Evolutionary conservation across 768 basidiomycete genomes (phyloP).

Genomic region (Russula abietina): DNA sequence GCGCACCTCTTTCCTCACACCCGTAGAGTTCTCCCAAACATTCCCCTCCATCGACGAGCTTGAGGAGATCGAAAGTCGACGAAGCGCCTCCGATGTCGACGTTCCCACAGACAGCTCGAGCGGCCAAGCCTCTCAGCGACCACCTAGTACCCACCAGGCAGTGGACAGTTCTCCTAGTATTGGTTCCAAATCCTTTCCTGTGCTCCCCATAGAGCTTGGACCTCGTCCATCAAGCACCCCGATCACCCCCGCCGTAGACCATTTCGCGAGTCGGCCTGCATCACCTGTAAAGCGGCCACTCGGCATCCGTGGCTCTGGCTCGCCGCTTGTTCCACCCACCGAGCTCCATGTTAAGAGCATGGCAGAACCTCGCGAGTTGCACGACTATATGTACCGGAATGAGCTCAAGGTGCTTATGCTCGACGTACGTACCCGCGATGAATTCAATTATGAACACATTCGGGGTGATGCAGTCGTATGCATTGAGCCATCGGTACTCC

Average conservation of each 20-base stretch:
- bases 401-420: constrained; percentile 70
- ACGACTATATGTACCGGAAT: constrained; percentile 41
- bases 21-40: constrained; percentile 56
- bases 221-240: constrained; percentile 68
- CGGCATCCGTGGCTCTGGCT: constrained; percentile 39
- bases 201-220: constrained; percentile 41
- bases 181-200: constrained; percentile 35
- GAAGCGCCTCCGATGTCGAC: constrained; percentile 43
- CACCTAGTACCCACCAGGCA: constrained; percentile 29
- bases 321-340: constrained; percentile 33
- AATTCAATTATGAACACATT: constrained; percentile 72
- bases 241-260: constrained; percentile 49
- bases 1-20: constrained; percentile 34
- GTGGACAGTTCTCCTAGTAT: constrained; percentile 14
- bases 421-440: constrained; percentile 74
- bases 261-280: constrained; percentile 56
- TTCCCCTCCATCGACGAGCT: constrained; percentile 78
- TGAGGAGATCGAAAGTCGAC: constrained; percentile 47
- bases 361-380: constrained; percentile 29
- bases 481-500: constrained; percentile 74
- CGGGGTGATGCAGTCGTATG: constrained; percentile 65
- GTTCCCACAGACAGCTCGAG: constrained; percentile 32
- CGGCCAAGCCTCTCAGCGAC: constrained; percentile 11
- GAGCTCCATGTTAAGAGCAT: constrained; percentile 28
- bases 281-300: constrained; percentile 37